Evolutionary conservation across 192 early-diverging fungal genomes (phyloP), one percentile per base, ranked within the genome.

Genomic region (Linnemannia exigua): DNA sequence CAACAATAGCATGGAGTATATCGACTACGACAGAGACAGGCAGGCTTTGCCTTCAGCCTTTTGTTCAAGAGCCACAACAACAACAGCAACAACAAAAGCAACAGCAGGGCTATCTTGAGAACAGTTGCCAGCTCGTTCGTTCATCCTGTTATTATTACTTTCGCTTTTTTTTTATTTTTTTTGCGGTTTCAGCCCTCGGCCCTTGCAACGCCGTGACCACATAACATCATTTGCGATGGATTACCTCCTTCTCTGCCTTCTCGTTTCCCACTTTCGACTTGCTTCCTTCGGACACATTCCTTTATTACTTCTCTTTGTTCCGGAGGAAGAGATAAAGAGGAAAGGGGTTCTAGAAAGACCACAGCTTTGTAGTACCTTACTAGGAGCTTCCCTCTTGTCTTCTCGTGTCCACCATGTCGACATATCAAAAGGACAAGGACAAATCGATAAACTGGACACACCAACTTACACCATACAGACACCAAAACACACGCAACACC

Each of bases 121-220:
- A 63, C 25, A 12, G 58, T 1, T 50, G 9, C 14, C 28, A 8
- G n/a, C 17, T 31, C 28, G 28, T 11, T 63, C 20, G 51, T 15
- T n/a, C 6, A 25, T 25, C 11, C 22, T 61, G 7, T 28, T 61
- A 11, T 61, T 28, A 25, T 58, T n/a, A 25, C 9, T 25, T 28
- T n/a, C 3, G 14, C 54, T 28, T 61, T 63, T 16, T 31, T 63
- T 50, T 50, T 12, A 4, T 50, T 63, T 63, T 63, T 63, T 63
- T 63, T 63, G 58, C 58, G 58, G 58, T 63, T 63, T 63, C 58
- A 63, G 58, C 58, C 58, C 28, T 63, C 58, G 58, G 58, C 12
- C 58, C 58, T 63, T 63, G 58, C 28, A 2, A 33, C 9, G 58
- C 58, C 28, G 58, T 63, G 58, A 63, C 58, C 58, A 63, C 28